Percentiles rank a stretch among this genome's conserved stretches.
These are phyloP conservation scores for Penicillium soppii DNA, from an alignment of 495 filamentous ascomycete species.

Conservation along the genomic window DNA sequence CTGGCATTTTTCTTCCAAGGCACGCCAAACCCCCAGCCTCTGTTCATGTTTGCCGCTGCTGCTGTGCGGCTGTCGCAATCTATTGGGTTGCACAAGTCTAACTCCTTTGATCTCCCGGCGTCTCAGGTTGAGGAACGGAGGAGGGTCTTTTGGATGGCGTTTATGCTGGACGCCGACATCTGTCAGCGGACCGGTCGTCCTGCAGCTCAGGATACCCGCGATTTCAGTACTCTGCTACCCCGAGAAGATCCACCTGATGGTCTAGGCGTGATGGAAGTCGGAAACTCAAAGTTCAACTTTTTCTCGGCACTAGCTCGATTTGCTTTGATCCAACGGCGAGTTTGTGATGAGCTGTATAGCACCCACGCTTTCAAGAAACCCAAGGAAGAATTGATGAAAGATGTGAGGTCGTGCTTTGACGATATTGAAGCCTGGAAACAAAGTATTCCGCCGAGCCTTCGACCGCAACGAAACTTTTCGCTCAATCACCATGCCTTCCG, in stretches of 20 bases:
- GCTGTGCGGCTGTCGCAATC: slow-evolving; percentile 22
- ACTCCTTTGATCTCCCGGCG: slow-evolving; percentile 1
- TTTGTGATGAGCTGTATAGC: slow-evolving; percentile 15
- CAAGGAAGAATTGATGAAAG: slow-evolving; percentile 1
- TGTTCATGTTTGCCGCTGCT: slow-evolving; percentile 19
- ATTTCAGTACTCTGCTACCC: slow-evolving; percentile 18
- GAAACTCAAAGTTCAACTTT: slow-evolving; percentile 8
- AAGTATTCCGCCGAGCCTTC: background rate
- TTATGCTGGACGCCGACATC: slow-evolving; percentile 25
- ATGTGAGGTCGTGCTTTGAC: slow-evolving; percentile 9
- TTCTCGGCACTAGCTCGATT: slow-evolving; percentile 16
- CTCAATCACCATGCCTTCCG: background rate
- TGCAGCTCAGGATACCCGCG: slow-evolving; percentile 13
- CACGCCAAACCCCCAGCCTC: slow-evolving; percentile 21
- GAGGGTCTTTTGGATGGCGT: slow-evolving; percentile 24
- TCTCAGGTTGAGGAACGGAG: slow-evolving; percentile 18
- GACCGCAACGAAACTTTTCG: background rate
- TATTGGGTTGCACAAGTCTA: slow-evolving; percentile 20
- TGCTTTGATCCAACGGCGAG: slow-evolving; percentile 12
- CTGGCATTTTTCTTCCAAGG: slow-evolving; percentile 23
- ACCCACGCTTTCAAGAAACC: background rate
- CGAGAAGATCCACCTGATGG: slow-evolving; percentile 7
- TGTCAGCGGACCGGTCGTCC: slow-evolving; percentile 14
- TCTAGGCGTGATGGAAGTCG: slow-evolving; percentile 9
- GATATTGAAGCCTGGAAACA: slow-evolving; percentile 13